These are phyloP conservation scores for Phylloporus sp. DNA, from an alignment of 768 basidiomycete species.

Conservation along the genomic window DNA sequence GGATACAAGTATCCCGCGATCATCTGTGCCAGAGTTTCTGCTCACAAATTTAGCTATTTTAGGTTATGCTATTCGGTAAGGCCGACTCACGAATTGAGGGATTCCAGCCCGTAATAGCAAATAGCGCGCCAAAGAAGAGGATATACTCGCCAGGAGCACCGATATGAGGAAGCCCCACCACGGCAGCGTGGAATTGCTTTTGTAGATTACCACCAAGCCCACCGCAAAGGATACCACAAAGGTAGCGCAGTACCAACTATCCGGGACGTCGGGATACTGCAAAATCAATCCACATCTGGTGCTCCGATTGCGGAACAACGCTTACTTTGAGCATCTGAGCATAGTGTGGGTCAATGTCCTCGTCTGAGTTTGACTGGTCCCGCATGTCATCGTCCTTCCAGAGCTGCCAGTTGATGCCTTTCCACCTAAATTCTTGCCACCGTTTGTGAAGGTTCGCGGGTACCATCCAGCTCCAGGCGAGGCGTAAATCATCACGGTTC, in stretches of 20 bases:
- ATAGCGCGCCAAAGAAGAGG: conserved; percentile 52
- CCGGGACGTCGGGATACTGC: conserved; percentile 33
- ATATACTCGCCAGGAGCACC: conserved; percentile 48
- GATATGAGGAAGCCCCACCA: conserved; percentile 58
- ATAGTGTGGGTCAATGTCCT: conserved; percentile 51
- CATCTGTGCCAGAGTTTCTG: conserved; percentile 33
- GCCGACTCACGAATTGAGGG: conserved; percentile 18
- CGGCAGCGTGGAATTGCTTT: conserved; percentile 49
- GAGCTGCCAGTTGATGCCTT: conserved; percentile 39
- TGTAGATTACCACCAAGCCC: conserved; percentile 53
- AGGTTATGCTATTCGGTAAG: neutral
- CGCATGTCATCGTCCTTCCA: conserved; percentile 24
- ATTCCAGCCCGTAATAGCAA: conserved; percentile 42
- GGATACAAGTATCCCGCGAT: conserved; percentile 36
- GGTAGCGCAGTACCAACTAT: conserved; percentile 31
- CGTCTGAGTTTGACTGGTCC: conserved; percentile 31
- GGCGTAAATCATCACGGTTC: conserved; percentile 48
- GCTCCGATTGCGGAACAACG: conserved; percentile 12
- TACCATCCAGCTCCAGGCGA: conserved; percentile 45
- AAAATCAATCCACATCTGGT: neutral
- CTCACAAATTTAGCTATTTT: neutral
- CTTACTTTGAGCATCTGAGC: conserved; percentile 46
- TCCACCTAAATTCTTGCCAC: conserved; percentile 23
- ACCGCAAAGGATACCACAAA: conserved; percentile 38
- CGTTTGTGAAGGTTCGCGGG: conserved; percentile 27